Evolutionary conservation across 2,329 filamentous ascomycete species (phyloP), one percentile per base, ranked within the genome.

Genomic region (Xylaria sp.): DNA sequence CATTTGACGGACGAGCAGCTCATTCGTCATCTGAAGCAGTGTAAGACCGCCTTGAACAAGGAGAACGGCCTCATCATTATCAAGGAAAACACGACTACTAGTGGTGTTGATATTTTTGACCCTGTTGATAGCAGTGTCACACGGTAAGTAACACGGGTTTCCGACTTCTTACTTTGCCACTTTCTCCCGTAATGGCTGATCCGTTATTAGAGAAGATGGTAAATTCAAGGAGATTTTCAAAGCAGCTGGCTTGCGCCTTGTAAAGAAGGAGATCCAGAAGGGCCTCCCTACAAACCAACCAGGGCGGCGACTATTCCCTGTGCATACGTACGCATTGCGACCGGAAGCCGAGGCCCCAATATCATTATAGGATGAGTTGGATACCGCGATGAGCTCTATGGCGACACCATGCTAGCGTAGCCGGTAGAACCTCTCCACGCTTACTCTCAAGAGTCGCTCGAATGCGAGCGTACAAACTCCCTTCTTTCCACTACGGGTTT

Each of bases 1-100:
- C 32, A 58, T 58, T 47, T 58, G 55, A 58, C 55, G 12, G 39
- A 58, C 14, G 55, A 58, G 55, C 55, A 58, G 55, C 24, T 58
- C 2, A 36, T 58, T 24, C 55, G 32, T 30, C 30, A 45, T 21
- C 55, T 58, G 24, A 45, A 58, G 19, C 36, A 8, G 45, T 58
- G 55, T 36, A 58, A 45, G 24, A 21, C 36, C 19, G 36, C 17
- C 36, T 39, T 58, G 14, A 45, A 30, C 19, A 47, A 58, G 19
- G 55, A 58, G 8, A 17, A 30, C 19, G 55, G 55, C 36, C 55
- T 58, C 39, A 47, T 58, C 24, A 12, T 58, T 17, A 14, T 58
- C 6, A 58, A 58, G 39, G 55, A 58, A 58, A 24, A 27, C 6
- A n/a, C 39, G 17, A 42, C 39, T 42, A 42, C 39, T 5, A 42